Base-by-base conservation (phyloP, 2,329 filamentous ascomycete genomes). In the Blastomyces percursus region DNA sequence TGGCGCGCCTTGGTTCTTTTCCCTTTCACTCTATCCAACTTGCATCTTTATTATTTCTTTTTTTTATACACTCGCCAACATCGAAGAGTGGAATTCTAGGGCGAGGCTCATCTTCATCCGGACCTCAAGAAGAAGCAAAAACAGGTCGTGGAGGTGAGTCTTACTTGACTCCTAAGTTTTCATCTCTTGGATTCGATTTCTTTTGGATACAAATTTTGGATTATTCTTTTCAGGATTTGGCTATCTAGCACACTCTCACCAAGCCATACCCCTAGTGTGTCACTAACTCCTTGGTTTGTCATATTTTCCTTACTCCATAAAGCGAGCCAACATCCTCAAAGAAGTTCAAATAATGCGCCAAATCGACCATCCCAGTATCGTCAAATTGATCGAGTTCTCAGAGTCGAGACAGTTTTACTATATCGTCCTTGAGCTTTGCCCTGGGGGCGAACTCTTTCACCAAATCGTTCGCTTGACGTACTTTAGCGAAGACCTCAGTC, bases 311-410 rank as follows among this genome's bases (percentile, higher is more conserved):
- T 67, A 2, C 11, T 32, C 14, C 51, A 9, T 32, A 30, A 75
- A 99, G 94, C 85, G 94, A 78, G 90, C 93, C 66, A 99, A 97
- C 72, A 97, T 99, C 67, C 80, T 99, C 65, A 99, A 99, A 78
- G 94, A 99, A 76, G 94, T 99, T 16, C 90, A 96, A 71, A 99
- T 99, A 69, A 99, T 99, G 93, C 90, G 92, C 66, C 89, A 95
- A 71, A 82, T 99, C 57, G 91, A 97, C 67, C 94, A 99, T 69
- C 92, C 93, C 65, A 97, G 97, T 73, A 94, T 99, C 65, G 86
- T 96, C 75, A 93, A 91, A 73, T 84, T 99, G 63, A 83, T 97
- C 70, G 91, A 96, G 71, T 97, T 97, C 73, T 89, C 89, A 66
- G 94, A 99, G 76, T 95, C 92, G 0, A 84, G 84, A 63, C 91